phyloP scores from a whole-genome alignment of 352 stramenopile genomes.

The Phytophthora litchii region DNA sequence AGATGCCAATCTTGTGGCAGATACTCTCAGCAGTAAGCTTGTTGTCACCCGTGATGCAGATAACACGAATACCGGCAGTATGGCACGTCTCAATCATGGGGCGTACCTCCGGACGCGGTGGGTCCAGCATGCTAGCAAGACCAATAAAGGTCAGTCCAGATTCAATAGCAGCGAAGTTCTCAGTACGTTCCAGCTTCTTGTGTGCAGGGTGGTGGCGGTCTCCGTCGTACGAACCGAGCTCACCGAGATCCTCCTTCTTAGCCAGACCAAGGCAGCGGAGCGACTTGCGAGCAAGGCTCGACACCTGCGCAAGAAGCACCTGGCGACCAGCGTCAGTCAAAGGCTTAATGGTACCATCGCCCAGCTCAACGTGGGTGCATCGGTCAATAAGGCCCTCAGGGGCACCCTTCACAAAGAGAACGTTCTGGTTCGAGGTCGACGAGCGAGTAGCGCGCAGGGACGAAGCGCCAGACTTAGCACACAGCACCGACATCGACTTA shows the following conservation, averaged over 20 bases:
- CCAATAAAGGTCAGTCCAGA: conserved; percentile 97
- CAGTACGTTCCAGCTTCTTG: conserved; percentile 79
- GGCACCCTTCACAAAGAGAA: conserved; percentile 98
- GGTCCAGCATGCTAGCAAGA: conserved; percentile 98
- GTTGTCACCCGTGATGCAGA: conserved; percentile 99
- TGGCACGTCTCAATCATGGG: conserved; percentile 96
- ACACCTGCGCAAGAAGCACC: conserved; percentile 91
- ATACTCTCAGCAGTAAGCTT: conserved; percentile 98
- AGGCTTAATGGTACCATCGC: conserved; percentile 92
- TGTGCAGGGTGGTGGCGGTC: conserved; percentile 86
- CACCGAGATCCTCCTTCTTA: conserved; percentile 93
- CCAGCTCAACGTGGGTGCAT: conserved; percentile 94
- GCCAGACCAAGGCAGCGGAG: conserved; percentile 97
- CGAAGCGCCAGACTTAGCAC: conserved; percentile 48
- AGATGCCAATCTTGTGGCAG: conserved; percentile 97
- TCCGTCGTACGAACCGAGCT: conserved; percentile 80
- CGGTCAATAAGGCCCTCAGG: conserved; percentile 96
- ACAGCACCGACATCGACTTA: conserved; percentile 98
- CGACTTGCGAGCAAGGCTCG: conserved; percentile 91
- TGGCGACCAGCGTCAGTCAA: conserved; percentile 90
- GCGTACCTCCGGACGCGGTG: conserved; percentile 95
- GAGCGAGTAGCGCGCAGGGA: conserved; percentile 64
- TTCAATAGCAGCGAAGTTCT: conserved; percentile 95
- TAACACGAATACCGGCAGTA: conserved; percentile 97
- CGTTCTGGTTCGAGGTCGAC: conserved; percentile 80